Base-by-base conservation (phyloP, 2,329 filamentous ascomycete species). In the Phaeosphaeriaceae sp. region DNA sequence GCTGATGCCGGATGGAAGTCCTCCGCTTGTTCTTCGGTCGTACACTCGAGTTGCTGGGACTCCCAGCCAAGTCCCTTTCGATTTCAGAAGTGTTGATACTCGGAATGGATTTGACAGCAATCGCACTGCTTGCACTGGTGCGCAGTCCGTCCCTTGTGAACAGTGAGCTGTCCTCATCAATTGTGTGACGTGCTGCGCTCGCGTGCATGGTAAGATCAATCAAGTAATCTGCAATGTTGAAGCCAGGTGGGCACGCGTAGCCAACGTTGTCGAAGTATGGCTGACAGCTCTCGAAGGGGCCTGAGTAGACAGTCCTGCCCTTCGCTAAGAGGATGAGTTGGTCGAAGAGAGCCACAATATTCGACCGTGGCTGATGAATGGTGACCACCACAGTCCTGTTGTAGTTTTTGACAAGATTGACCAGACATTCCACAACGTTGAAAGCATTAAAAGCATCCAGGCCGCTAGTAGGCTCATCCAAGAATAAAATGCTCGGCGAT, bases 151-250 rank as follows among this genome's bases (percentile, higher is more conserved):
- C 87, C 6, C 77, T 77, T 46, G 87, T 83, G 47, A 85, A 81
- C 2, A 84, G 76, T 6, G 82, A 77, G 16, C 79, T 83, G 36
- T 83, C 77, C 40, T 86, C 83, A 23, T 85, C 80, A 2, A 79
- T 74, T 9, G 81, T 76, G 1, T 81, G 79, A 30, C 75, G 77
- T 12, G 81, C 77, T 43, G 81, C 80, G 50, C 89, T 85, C 18
- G 92, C 92, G 71, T 99, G 94, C 93, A 99, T 97, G 0, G 94
- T 97, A 33, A 99, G 81, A 71, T 99, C 94, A 23, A 99, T 92
- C 4, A 99, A 83, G 68, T 97, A 99, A 72, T 99, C 94, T 3
- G 94, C 94, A 73, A 99, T 97, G 67, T 99, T 99, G 82, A 97
- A 99, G 2, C 95, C 95, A 18, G 92, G 88, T 9, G 94, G 94